phyloP scores from a whole-genome alignment of 371 early-diverging fungal genomes.

The Rhizopus microsporus region DNA sequence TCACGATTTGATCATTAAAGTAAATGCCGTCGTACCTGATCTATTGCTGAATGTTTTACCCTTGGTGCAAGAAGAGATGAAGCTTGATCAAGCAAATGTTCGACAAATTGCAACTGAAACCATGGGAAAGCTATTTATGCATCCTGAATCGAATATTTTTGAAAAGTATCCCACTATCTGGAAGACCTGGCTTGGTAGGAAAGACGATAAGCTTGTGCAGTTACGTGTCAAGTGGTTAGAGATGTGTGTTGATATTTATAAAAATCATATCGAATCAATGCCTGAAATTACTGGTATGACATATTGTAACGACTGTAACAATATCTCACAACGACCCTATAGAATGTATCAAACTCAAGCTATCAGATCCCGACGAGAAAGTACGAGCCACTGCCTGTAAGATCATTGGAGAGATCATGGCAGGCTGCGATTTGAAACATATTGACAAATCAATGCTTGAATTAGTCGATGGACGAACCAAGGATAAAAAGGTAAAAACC shows the following conservation, averaged over 20 bases:
- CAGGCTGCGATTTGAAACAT: constrained; percentile 47
- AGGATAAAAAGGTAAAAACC: constrained; percentile 78
- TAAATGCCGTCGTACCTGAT: constrained; percentile 74
- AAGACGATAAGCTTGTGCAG: constrained; percentile 70
- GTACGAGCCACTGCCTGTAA: constrained; percentile 81
- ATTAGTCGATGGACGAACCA: constrained; percentile 75
- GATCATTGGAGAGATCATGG: constrained; percentile 64
- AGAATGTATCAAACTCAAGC: constrained; percentile 69
- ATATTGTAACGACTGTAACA: background rate
- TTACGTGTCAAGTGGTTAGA: constrained; percentile 83
- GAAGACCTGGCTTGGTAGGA: constrained; percentile 86
- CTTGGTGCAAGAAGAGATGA: constrained; percentile 92
- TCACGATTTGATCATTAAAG: constrained; percentile 78
- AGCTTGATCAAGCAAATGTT: constrained; percentile 75
- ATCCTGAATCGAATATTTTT: constrained; percentile 67
- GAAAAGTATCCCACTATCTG: constrained; percentile 80
- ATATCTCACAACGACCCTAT: constrained; percentile 6
- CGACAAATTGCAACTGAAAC: constrained; percentile 78
- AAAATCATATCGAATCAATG: constrained; percentile 66
- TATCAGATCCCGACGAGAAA: constrained; percentile 92
- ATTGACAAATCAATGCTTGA: constrained; percentile 62
- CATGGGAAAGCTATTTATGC: constrained; percentile 85
- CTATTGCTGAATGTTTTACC: constrained; percentile 90
- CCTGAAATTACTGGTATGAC: constrained; percentile 67
- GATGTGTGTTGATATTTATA: constrained; percentile 60